Base-by-base conservation (phyloP, 192 early-diverging fungal species). In the Piromyces sp. region DNA sequence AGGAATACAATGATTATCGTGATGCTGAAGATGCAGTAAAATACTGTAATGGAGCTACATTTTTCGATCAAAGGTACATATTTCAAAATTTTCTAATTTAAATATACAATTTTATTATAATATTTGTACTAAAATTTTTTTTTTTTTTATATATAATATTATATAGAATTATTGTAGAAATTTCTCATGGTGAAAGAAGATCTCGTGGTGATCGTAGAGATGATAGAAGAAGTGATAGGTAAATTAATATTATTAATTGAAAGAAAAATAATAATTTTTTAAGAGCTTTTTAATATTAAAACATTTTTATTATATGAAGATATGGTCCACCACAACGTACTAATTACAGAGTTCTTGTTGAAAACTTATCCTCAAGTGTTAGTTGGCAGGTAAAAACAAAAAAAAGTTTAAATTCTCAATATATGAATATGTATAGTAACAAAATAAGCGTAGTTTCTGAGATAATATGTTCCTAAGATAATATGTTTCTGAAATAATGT, bases 1-100 rank as follows among this genome's bases (percentile, higher is more conserved):
- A 68, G 51, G 97, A 98, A 88, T 97, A 95, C 84, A 91, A 91
- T 79, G 92, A 95, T 85, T 86, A 87, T 29, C 88, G 93, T 80
- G 96, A 98, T 88, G 96, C 96, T 79, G 89, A 94, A 79, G 95
- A 97, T 88, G 95, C 93, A 30, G 93, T 98, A 81, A 90, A 95
- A 79, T 91, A 94, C 80, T 89, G 94, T 84, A 90, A 97, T 83
- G 94, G 91, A 83, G 92, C 90, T 68, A 86, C 91, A 33, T 98
- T 95, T 81, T 86, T 94, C 84, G 95, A 94, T 31, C 94, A 96
- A 85, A 90, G 95, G 94, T 94, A 88, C 29, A 78, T 79, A 29
- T n/a, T n/a, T n/a, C n/a, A n/a, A n/a, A n/a, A n/a, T n/a, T n/a
- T n/a, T n/a, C n/a, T n/a, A n/a, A n/a, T n/a, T n/a, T n/a, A n/a